Base-by-base conservation (phyloP, 352 stramenopile species). In the Globisporangium okanoganense region DNA sequence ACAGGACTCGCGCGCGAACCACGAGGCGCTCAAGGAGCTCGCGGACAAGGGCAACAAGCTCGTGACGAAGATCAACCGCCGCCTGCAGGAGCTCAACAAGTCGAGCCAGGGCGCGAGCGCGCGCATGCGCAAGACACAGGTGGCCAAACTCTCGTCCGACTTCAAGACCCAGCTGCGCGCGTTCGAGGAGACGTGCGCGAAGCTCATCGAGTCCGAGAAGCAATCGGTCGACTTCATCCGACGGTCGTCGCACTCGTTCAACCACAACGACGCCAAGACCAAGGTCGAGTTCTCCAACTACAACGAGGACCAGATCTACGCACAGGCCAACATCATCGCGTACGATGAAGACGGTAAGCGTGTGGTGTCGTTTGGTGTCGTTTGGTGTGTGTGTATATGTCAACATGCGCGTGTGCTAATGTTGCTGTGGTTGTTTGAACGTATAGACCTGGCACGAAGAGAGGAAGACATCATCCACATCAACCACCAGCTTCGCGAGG, bases 381-480 rank as follows among this genome's bases (percentile, higher is more conserved):
- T 2, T 72, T n/a, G n/a, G 8, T 49, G 10, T 33, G 47, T 14
- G 10, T 56, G 20, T 5, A 3, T 66, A n/a, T 18, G 18, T 43
- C 44, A 25, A 4, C n/a, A 18, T 58, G 5, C 2, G 27, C 12
- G 9, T 25, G 45, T 47, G 60, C 45, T 49, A 52, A 41, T 20
- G n/a, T 20, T 58, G 29, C 49, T 20, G 29, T 38, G 9, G 13
- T 18, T 41, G 22, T 38, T 14, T 38, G n/a, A 43, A 43, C 35
- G 18, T 24, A 52, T 59, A 94, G 85, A 95, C 58, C 25, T 95
- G 35, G 79, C 82, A 31, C 73, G 84, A 52, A 71, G 86, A 72
- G 86, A 95, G 60, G 80, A 95, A 27, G 86, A 95, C 48, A 95
- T 95, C 49, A 76, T 95, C 59, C 85, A 94, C 55, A 95, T 95